Percentiles rank a stretch among this genome's conserved stretches.
phyloP scores from a whole-genome alignment of 225 moss, liverwort and hornwort genomes.

The Antitrichia curtipendula region DNA sequence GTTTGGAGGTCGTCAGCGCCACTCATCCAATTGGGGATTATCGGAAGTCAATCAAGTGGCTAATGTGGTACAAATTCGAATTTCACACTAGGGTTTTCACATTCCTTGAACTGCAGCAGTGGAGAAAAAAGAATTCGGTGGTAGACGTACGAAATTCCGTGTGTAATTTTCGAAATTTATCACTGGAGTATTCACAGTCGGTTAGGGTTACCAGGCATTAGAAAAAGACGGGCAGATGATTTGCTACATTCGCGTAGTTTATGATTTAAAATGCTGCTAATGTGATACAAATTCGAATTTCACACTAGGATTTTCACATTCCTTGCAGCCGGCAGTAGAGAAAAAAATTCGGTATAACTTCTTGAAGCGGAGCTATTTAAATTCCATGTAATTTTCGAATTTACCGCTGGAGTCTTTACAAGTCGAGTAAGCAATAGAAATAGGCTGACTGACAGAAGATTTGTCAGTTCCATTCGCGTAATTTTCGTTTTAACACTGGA shows the following conservation, averaged over 20 bases:
- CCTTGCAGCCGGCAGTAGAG: no score
- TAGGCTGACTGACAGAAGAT: background rate
- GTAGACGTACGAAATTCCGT: no score
- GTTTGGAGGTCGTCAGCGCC: background rate
- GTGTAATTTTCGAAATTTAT: background rate
- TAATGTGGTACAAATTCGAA: background rate
- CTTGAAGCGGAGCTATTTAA: background rate
- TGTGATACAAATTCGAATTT: background rate
- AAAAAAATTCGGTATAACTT: background rate
- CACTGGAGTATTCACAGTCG: no score
- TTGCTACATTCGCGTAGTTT: background rate
- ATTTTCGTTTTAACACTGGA: background rate
- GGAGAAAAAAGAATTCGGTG: background rate
- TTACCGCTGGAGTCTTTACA: background rate
- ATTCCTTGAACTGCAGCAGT: background rate
- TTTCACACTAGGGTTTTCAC: background rate
- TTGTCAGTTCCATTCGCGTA: background rate
- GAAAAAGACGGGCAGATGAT: background rate
- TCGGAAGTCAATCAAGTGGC: background rate
- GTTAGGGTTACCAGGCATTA: background rate
- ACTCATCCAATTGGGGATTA: background rate
- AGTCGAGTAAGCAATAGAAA: background rate
- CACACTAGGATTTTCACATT: background rate
- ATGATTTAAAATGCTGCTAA: background rate
- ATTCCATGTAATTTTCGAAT: background rate